Evolutionary conservation across 305 asterid genomes (phyloP).

Genomic region (Plantago coronopus): DNA sequence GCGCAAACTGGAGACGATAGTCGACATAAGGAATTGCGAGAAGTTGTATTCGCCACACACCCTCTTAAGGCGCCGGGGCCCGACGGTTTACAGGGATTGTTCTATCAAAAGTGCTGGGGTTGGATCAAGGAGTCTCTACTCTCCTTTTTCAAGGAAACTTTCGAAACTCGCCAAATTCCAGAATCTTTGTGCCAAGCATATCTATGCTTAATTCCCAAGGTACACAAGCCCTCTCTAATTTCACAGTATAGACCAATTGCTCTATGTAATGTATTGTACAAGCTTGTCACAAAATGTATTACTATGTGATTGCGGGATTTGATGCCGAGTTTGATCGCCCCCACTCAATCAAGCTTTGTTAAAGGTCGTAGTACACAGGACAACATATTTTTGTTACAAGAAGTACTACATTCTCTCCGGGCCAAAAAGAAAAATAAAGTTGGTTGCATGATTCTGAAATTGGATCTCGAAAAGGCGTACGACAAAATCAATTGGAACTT

Average conservation of each 20-base stretch:
- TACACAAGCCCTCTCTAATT: not conserved
- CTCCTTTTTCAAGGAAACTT: too few relatives aligned
- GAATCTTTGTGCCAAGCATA: too few relatives aligned
- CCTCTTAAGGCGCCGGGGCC: too few relatives aligned
- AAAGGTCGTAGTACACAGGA: not conserved
- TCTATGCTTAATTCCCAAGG: not conserved
- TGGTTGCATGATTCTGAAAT: not conserved
- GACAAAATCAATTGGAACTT: not conserved
- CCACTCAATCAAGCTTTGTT: not conserved
- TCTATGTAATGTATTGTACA: not conserved
- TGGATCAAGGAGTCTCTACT: too few relatives aligned
- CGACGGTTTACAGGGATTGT: too few relatives aligned
- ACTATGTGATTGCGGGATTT: not conserved
- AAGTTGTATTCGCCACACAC: too few relatives aligned
- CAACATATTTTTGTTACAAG: not conserved
- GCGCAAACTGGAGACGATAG: too few relatives aligned
- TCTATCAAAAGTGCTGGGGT: too few relatives aligned
- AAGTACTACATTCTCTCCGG: not conserved
- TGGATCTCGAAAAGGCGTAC: slow-evolving; percentile 12
- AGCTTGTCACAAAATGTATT: too few relatives aligned
- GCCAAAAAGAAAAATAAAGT: not conserved
- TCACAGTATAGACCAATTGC: not conserved
- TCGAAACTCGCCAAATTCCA: too few relatives aligned
- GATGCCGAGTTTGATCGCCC: not conserved
- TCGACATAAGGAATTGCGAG: too few relatives aligned